Evolutionary conservation across 106 monocot species (phyloP), one percentile per base, ranked within the genome.

Genomic region (Xerophyta viscosa): DNA sequence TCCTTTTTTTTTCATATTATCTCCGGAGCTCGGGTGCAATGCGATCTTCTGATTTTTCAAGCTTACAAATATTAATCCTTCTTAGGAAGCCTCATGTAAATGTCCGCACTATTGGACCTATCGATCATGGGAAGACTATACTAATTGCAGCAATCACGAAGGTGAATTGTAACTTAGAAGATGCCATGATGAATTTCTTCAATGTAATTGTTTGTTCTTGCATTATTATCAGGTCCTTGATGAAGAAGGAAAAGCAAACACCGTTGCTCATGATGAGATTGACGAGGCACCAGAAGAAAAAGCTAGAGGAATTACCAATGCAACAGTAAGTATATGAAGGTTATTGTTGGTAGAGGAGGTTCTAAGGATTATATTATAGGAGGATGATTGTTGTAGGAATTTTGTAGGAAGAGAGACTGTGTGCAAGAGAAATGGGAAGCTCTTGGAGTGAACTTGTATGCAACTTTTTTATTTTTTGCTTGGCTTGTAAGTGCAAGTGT

Each of bases 231-330:
- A 96, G 88, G 89, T 96, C 42, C 48, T 89, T 31, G 75, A 88
- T 59, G 96, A 89, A 63, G 96, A 85, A 64, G 96, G 96, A 47
- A 96, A 96, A 68, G 88, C 96, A n/a, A 96, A 89, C 61, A 77
- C 78, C 19, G 65, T 89, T 68, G 96, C 96, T 48, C 89, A 89
- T 82, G 94, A 94, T 68, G 94, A 94, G 51, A 94, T 94, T 62
- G 88, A 94, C 61, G 83, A 80, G 69, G 94, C 94, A 12, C 94
- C 94, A 0, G 88, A 94, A 67, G 94, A 94, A 62, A 88, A 77
- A 68, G 88, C 88, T 37, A 74, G 94, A 60, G 94, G 88, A 70
- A 94, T 88, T 41, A 94, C 94, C 64, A 84, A 88, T 65, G 84
- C 94, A 7, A 84, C 88, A 26, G 94, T 92, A 11, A 33, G 33